Evolutionary conservation across 768 basidiomycete species (phyloP).

Genomic region (Trametes sanguinea): DNA sequence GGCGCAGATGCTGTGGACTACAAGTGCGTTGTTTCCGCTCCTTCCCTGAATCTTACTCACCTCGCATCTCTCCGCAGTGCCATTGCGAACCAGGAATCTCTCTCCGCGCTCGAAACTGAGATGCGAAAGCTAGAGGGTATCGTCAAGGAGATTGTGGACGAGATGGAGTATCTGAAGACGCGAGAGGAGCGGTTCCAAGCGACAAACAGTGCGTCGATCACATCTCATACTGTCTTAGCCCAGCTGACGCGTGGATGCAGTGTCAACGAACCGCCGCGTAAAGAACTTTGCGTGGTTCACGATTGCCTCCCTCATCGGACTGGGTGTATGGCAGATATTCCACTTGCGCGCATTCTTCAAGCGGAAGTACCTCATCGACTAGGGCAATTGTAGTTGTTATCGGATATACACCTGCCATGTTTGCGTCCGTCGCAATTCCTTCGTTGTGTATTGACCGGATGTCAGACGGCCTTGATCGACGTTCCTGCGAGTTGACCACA

Average conservation of each 20-base stretch:
- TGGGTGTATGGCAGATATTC: conserved; percentile 94
- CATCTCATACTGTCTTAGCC: background rate
- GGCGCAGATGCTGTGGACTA: conserved; percentile 99
- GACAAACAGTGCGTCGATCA: conserved; percentile 75
- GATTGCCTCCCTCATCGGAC: conserved; percentile 68
- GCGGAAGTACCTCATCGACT: conserved; percentile 89
- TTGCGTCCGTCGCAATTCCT: too few species aligned
- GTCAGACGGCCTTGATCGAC: too few species aligned
- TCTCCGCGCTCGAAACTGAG: conserved; percentile 94
- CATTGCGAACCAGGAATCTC: conserved; percentile 96
- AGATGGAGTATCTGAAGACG: conserved; percentile 86
- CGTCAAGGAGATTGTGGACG: conserved; percentile 92
- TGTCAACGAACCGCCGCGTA: conserved; percentile 89
- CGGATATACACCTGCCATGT: too few species aligned
- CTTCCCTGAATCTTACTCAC: background rate
- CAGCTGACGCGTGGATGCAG: conserved; percentile 42
- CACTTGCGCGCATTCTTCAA: conserved; percentile 96
- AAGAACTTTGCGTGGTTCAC: conserved; percentile 94
- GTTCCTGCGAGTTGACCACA: too few species aligned
- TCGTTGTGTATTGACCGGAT: too few species aligned
- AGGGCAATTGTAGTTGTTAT: background rate
- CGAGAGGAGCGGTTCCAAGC: conserved; percentile 86
- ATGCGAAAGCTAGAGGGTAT: conserved; percentile 97
- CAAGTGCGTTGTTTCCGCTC: conserved; percentile 62
- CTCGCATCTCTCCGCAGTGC: conserved; percentile 55